phyloP scores from a whole-genome alignment of 345 rosid species.

The Crucihimalaya himalaica region DNA sequence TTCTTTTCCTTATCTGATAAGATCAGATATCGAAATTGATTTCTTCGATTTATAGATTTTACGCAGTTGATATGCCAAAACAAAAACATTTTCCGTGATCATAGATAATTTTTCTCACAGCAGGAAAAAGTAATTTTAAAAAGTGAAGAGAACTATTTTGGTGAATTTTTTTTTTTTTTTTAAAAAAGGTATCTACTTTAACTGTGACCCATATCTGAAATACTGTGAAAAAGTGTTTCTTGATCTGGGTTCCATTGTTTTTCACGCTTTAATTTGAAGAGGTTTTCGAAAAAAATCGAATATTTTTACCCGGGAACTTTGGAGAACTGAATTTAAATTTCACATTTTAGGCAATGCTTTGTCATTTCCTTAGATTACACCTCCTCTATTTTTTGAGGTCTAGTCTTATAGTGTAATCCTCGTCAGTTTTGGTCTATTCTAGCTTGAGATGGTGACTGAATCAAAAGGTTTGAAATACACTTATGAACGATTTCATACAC shows the following conservation, averaged over 20 bases:
- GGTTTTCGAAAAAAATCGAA: background rate
- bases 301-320: conserved; percentile 18
- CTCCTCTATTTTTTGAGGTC: conserved; percentile 11
- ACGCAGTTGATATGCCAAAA: background rate
- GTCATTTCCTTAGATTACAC: background rate
- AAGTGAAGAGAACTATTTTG: conserved; percentile 20
- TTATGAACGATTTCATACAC: background rate
- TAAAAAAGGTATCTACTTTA: conserved; percentile 32
- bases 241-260: conserved; percentile 27
- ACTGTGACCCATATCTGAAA: conserved; percentile 34
- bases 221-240: background rate
- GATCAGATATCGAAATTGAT: conserved; percentile 21
- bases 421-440: background rate
- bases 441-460: conserved; percentile 10
- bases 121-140: background rate
- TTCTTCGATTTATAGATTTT: conserved; percentile 26
- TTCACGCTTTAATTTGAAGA: conserved; percentile 34
- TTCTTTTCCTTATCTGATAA: conserved; percentile 2
- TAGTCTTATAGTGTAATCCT: background rate
- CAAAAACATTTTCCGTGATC: conserved; percentile 10
- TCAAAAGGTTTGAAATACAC: conserved; percentile 21
- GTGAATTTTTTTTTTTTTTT: background rate
- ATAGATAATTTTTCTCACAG: background rate
- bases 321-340: background rate
- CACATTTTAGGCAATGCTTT: conserved; percentile 10